Base-by-base conservation (phyloP, 345 rosid species). In the Toxicodendron radicans region DNA sequence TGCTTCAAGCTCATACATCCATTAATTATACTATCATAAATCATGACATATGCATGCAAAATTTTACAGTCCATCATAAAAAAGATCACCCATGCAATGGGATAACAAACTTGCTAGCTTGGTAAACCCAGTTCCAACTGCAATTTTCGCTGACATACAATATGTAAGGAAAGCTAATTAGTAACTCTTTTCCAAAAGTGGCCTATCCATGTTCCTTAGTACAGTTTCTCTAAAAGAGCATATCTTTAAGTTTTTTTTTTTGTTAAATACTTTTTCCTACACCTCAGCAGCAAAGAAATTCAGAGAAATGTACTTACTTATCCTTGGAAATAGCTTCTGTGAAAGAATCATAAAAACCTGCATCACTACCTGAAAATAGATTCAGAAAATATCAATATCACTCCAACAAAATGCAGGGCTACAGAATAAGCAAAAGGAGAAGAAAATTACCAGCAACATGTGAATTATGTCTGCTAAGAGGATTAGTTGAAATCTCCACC, bases 391-490 rank as follows among this genome's bases (percentile, higher is more conserved):
- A 32, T 60, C 30, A 51, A 23, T 53, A 33, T 24, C 23, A 12
- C 58, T 1, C 18, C 14, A 3, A 38, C 35, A 51, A 45, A 7
- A 59, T 30, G 57, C 21, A 80, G 23, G 0, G 1, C 52, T 38
- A 23, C 7, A 51, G 66, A 57, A 65, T 3, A 53, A 58, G 43
- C 11, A 21, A 27, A 27, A 74, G 46, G 48, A 57, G 54, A 20
- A 64, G 17, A 14, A 57, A 75, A 71, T 64, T 76, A 86, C 81
- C 62, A 32, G 85, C 27, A 74, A 64, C 75, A 70, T 80, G 76
- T 27, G 89, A 85, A 72, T 80, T 62, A 58, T 82, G 84, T 77
- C 88, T 78, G 66, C 81, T 72, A 63, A 76, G 75, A 13, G 74
- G 54, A 79, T 80, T 80, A 68, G 73, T 56, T 0, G 80, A 72